These are phyloP conservation scores for Cinnamomum chago DNA, from an alignment of 164 flowering plant species.

Conservation along the genomic window DNA sequence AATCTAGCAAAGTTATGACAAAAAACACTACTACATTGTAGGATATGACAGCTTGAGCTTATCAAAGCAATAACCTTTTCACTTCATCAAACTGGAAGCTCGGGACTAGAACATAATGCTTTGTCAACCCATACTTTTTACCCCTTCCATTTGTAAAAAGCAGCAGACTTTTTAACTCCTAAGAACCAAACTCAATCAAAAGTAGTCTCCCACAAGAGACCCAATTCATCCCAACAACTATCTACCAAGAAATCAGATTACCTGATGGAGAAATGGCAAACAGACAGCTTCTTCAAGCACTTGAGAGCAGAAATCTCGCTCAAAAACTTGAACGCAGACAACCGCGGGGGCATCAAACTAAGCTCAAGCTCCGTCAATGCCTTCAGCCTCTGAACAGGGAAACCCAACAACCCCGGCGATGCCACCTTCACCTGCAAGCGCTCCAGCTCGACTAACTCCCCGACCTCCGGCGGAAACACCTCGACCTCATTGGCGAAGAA, in stretches of 20 bases:
- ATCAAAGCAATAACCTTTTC: too few species aligned
- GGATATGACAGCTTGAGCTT: too few species aligned
- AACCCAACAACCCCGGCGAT: constrained; percentile 48
- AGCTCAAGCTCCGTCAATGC: constrained; percentile 85
- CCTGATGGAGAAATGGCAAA: constrained; percentile 90
- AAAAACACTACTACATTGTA: too few species aligned
- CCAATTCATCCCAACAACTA: neutral
- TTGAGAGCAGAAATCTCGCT: constrained; percentile 63
- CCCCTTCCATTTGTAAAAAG: too few species aligned
- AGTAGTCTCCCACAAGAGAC: neutral
- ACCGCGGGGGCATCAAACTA: constrained; percentile 56
- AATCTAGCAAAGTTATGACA: too few species aligned
- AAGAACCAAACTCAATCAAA: too few species aligned
- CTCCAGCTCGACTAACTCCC: constrained; percentile 53
- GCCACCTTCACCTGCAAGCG: constrained; percentile 73
- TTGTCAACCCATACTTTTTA: too few species aligned
- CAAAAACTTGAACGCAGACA: constrained; percentile 52
- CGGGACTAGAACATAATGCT: too few species aligned
- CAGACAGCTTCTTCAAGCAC: constrained; percentile 69
- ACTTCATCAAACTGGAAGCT: too few species aligned
- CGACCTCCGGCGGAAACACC: constrained; percentile 62
- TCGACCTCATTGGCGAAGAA: constrained; percentile 81
- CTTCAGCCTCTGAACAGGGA: constrained; percentile 52
- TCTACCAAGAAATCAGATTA: constrained; percentile 8
- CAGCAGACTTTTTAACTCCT: too few species aligned